phyloP scores from a whole-genome alignment of 306 rosid species.

The Prosopis cineraria region DNA sequence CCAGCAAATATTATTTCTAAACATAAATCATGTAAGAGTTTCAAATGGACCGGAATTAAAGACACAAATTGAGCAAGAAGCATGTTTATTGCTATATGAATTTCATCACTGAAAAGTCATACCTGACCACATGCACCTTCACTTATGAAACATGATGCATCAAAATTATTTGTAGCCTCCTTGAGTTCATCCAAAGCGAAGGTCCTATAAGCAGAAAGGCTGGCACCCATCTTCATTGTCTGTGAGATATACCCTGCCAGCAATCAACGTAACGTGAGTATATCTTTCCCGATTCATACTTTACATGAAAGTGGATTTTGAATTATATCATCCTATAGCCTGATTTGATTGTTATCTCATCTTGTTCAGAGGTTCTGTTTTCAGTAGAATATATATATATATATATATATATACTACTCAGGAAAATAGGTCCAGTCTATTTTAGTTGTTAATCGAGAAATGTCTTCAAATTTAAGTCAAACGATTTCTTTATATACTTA shows the following conservation, averaged over 20 bases:
- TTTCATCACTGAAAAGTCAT: slow-evolving; percentile 19
- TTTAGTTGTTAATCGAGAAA: neutral
- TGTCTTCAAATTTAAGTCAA: slow-evolving; percentile 19
- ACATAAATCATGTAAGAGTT: neutral
- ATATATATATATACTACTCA: neutral
- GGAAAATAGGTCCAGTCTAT: slow-evolving; percentile 6
- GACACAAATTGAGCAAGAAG: slow-evolving; percentile 5
- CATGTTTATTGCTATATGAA: neutral
- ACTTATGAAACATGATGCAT: slow-evolving; percentile 59
- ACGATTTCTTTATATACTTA: neutral
- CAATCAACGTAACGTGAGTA: slow-evolving; percentile 7
- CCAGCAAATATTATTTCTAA: neutral
- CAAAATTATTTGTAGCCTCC: slow-evolving; percentile 88
- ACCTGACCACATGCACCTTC: slow-evolving; percentile 79
- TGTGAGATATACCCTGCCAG: slow-evolving; percentile 78
- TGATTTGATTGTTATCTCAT: neutral
- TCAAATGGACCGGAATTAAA: slow-evolving; percentile 17
- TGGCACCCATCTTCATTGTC: slow-evolving; percentile 90
- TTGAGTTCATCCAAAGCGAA: slow-evolving; percentile 82
- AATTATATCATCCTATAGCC: slow-evolving; percentile 15
- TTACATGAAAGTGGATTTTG: slow-evolving; percentile 4
- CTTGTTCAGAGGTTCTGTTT: neutral
- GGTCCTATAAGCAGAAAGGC: slow-evolving; percentile 84
- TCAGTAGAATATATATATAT: slow-evolving; percentile 16
- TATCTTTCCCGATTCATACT: neutral